Conservation (phyloP, 2,329 filamentous ascomycete genomes). For the Pseudohalonectria lignicola region DNA sequence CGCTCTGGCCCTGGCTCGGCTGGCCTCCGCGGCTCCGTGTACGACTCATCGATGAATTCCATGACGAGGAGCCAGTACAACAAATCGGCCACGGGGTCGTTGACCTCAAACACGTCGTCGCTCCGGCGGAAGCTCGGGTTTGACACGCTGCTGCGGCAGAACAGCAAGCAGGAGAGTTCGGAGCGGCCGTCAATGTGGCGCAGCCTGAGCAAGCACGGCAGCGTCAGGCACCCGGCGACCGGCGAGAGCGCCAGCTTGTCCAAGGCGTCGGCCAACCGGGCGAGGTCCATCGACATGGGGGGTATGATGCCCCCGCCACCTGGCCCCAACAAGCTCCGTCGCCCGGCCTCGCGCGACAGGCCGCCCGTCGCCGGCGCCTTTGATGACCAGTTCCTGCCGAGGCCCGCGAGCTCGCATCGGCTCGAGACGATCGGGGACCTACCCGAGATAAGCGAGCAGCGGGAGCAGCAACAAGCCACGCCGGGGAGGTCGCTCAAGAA, state of each 20-base stretch:
- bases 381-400: slow-evolving; percentile 33
- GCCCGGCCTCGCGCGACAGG: slow-evolving; percentile 47
- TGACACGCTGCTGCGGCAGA: slow-evolving; percentile 63
- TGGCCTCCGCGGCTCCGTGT: slow-evolving; percentile 40
- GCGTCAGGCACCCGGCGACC: slow-evolving; percentile 45
- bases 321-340: slow-evolving; percentile 36
- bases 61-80: slow-evolving; percentile 41
- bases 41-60: slow-evolving; percentile 46
- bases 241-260: slow-evolving; percentile 55
- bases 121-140: slow-evolving; percentile 77
- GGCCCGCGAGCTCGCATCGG: slow-evolving; percentile 23
- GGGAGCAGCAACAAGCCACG: too few relatives aligned
- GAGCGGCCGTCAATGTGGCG: slow-evolving; percentile 74
- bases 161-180: slow-evolving; percentile 52
- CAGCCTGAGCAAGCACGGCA: slow-evolving; percentile 73
- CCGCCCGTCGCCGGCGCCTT: slow-evolving; percentile 52
- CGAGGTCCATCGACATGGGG: slow-evolving; percentile 69
- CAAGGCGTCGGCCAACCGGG: slow-evolving; percentile 55
- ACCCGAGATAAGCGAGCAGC: slow-evolving; percentile 32
- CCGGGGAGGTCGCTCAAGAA: slow-evolving; percentile 42
- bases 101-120: slow-evolving; percentile 80
- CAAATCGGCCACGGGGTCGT: slow-evolving; percentile 60
- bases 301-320: slow-evolving; percentile 12
- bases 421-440: slow-evolving; percentile 50
- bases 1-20: too few relatives aligned